Base-by-base conservation (phyloP, 306 rosid species). In the Herpetospermum pedunculosum region DNA sequence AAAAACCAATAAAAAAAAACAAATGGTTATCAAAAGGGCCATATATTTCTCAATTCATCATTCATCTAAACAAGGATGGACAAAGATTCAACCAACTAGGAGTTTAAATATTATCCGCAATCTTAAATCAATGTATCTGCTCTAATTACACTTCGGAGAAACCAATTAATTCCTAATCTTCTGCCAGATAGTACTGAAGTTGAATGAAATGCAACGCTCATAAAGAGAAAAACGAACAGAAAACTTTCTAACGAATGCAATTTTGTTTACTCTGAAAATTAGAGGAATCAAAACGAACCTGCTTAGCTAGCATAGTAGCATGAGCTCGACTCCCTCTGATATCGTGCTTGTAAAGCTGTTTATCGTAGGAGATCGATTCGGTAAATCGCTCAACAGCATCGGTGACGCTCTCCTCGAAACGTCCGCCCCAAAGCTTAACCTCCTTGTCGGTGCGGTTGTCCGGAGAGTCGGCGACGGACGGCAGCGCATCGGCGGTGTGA, bases 391-490 rank as follows among this genome's bases (percentile, higher is more conserved):
- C 99, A 2, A 94, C 99, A 2, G 81, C 83, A 38, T 94, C 96
- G 34, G 99, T 89, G 7, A 94, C 95, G 50, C 90, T 83, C 64
- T 91, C 90, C 78, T 94, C 87, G 77, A 94, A 94, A 30, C 99
- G 87, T n/a, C 99, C 99, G 21, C 97, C 99, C 99, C 99, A 94
- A 0, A 94, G 92, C 81, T 94, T 94, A 18, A 69, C 84, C 83
- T 94, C 97, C 79, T 94, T 94, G 57, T 83, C 75, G 49, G 72
- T 74, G 47, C 14, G 37, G 0, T 35, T 73, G 0, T 73, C 68
- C 8, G 76, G 30, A 7, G 54, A 74, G 28, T 75, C 77, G 30
- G 55, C 53, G 13, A 34, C 29, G n/a, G 58, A 40, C 47, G 54
- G 41, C 3, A 71, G 14, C 70, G 59, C 54, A 19, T 75, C 12